These are phyloP conservation scores for Syzygium aromaticum DNA, from an alignment of 345 rosid genomes.

Conservation along the genomic window DNA sequence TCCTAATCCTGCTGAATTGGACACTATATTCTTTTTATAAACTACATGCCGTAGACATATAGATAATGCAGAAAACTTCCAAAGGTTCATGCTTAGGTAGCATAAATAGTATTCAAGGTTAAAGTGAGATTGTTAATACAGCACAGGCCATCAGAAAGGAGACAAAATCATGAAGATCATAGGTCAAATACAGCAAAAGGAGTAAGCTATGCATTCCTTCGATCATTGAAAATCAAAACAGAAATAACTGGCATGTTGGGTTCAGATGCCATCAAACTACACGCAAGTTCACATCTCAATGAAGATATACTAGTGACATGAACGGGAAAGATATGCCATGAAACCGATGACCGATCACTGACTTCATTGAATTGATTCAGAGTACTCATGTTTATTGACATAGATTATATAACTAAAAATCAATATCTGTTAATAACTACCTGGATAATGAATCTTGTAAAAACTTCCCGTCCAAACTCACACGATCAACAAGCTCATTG, in stretches of 20 bases:
- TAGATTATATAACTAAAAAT: no score
- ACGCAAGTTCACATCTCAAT: neutral
- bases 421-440: constrained; percentile 15
- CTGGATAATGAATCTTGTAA: constrained; percentile 76
- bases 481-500: constrained; percentile 90
- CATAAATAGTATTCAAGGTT: neutral
- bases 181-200: neutral
- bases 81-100: neutral
- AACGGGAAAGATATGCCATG: neutral
- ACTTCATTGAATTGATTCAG: neutral
- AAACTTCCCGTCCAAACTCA: constrained; percentile 86
- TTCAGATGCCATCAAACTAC: neutral
- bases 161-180: neutral
- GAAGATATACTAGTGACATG: neutral
- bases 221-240: neutral
- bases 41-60: neutral
- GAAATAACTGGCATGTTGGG: neutral
- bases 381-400: no score
- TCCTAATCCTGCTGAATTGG: neutral
- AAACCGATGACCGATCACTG: neutral
- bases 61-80: neutral
- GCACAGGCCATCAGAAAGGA: neutral
- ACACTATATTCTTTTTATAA: neutral
- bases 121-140: neutral
- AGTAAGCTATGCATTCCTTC: neutral